These are phyloP conservation scores for Fusarium sp. DNA, from an alignment of 2,329 filamentous ascomycete genomes.

Conservation along the genomic window DNA sequence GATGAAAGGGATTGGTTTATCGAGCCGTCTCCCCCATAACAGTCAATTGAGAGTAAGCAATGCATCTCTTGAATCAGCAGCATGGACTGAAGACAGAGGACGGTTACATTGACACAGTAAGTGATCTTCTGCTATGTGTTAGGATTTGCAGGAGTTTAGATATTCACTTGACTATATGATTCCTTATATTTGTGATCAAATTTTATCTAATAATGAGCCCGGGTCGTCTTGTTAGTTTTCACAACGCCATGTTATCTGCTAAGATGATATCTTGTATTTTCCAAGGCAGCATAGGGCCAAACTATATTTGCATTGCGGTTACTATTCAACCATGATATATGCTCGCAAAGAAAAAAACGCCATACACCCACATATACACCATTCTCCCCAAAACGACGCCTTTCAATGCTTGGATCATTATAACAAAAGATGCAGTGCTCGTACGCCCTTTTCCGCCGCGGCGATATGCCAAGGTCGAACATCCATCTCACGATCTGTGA, in stretches of 20 bases:
- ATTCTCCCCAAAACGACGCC: conserved; percentile 23
- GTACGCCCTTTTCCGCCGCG: conserved; percentile 74
- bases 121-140: background rate
- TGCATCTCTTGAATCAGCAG: background rate
- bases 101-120: background rate
- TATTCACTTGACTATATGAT: background rate
- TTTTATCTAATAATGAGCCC: background rate
- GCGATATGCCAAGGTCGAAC: conserved; percentile 83
- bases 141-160: background rate
- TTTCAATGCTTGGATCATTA: conserved; percentile 52
- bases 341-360: conserved; percentile 28
- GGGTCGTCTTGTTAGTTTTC: background rate
- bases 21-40: conserved; percentile 4
- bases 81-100: background rate
- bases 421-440: conserved; percentile 72
- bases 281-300: background rate
- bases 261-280: background rate
- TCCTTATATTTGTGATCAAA: background rate
- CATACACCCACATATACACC: conserved; percentile 26
- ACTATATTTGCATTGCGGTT: conserved; percentile 14
- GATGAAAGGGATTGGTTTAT: conserved; percentile 27
- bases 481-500: conserved; percentile 68
- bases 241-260: background rate
- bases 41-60: conserved; percentile 3
- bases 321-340: conserved; percentile 25